These are phyloP conservation scores for Eremomyces bilateralis DNA, from an alignment of 495 filamentous ascomycete genomes.

Conservation along the genomic window DNA sequence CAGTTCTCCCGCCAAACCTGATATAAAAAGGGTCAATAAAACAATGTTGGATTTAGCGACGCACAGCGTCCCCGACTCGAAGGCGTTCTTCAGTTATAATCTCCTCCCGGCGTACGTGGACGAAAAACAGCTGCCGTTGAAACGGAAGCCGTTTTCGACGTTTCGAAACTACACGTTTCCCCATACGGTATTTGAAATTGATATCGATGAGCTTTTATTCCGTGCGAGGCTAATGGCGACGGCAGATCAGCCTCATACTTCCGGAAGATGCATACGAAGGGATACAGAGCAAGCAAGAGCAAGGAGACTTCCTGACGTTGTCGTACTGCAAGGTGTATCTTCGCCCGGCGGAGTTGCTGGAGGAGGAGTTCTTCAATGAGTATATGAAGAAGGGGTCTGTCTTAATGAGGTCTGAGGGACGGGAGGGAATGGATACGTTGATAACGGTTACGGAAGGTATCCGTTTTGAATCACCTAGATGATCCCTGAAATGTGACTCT, in stretches of 20 bases:
- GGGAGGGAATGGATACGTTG: conserved; percentile 54
- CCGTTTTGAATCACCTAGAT: conserved; percentile 1
- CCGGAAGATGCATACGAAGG: conserved; percentile 42
- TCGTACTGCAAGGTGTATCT: conserved; percentile 51
- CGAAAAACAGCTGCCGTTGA: not conserved
- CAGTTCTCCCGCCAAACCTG: too few species aligned
- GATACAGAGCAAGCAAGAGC: conserved; percentile 31
- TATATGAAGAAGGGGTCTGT: conserved; percentile 78
- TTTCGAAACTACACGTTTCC: not conserved
- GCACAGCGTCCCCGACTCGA: too few species aligned
- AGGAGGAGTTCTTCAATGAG: conserved; percentile 59
- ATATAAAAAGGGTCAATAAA: too few species aligned
- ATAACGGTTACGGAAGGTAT: conserved; percentile 53
- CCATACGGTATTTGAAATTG: not conserved
- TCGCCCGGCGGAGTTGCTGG: conserved; percentile 46
- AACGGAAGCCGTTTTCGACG: not conserved
- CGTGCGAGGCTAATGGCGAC: not conserved
- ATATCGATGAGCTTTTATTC: not conserved
- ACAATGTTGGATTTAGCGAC: too few species aligned
- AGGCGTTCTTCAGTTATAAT: too few species aligned
- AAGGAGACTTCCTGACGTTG: conserved; percentile 22
- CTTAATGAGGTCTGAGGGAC: conserved; percentile 79
- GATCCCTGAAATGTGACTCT: not conserved
- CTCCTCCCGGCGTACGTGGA: not conserved
- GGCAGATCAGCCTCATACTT: conserved; percentile 51